These are phyloP conservation scores for Colletotrichum sp. DNA, from an alignment of 2,329 filamentous ascomycete species.

Conservation along the genomic window DNA sequence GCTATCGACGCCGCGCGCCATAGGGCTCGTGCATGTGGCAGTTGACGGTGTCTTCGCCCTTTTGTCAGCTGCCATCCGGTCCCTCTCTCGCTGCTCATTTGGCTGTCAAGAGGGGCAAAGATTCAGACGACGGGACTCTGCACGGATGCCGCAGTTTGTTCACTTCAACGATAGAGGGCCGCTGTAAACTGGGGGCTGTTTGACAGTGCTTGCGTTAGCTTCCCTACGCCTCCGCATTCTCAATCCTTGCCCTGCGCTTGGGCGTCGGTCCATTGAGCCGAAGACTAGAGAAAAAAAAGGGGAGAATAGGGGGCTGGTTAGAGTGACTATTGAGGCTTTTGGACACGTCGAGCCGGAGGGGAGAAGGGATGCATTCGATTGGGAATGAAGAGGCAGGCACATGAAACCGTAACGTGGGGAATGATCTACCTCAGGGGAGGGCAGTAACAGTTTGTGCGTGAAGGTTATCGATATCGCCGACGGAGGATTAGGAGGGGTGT, in stretches of 20 bases:
- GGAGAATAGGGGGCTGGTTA: not conserved
- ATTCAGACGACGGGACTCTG: not conserved
- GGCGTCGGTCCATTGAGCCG: not conserved
- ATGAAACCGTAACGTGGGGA: slow-evolving; percentile 19
- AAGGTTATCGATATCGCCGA: not conserved
- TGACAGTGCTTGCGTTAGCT: slow-evolving; percentile 5
- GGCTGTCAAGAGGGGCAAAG: not conserved
- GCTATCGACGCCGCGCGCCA: slow-evolving; percentile 10
- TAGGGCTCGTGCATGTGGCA: slow-evolving; percentile 11
- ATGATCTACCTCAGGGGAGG: slow-evolving; percentile 13
- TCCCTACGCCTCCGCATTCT: slow-evolving; percentile 1
- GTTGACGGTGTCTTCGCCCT: slow-evolving; percentile 1
- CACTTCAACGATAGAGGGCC: not conserved
- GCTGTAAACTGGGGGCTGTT: not conserved
- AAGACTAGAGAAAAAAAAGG: not conserved
- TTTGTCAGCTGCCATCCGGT: slow-evolving; percentile 20
- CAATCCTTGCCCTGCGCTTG: slow-evolving; percentile 5
- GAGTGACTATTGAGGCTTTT: not conserved
- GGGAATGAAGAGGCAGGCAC: slow-evolving; percentile 7
- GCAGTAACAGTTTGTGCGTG: slow-evolving; percentile 1
- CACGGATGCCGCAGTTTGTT: not conserved
- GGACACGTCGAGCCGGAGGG: not conserved
- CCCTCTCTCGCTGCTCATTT: not conserved
- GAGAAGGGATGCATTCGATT: slow-evolving; percentile 8
- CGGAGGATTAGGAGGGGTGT: not conserved